Base-by-base conservation (phyloP, 192 early-diverging fungal species). In the Coemansia sp. region DNA sequence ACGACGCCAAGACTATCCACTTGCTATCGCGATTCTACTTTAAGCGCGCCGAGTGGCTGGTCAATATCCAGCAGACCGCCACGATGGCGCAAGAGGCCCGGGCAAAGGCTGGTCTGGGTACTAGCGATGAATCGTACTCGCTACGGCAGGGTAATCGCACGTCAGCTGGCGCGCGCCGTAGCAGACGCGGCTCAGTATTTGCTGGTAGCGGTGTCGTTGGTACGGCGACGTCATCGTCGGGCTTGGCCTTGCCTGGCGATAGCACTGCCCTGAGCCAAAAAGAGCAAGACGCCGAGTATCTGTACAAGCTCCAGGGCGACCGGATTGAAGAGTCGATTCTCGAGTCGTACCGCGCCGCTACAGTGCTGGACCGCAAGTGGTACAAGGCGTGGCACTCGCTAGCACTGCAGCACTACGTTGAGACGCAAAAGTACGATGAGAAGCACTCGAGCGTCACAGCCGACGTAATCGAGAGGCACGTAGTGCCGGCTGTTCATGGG, bases 301-400 rank as follows among this genome's bases (percentile, higher is more conserved):
- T 76, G 32, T 76, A 58, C 45, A 61, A 45, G 25, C n/a, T 76
- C 12, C 61, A 69, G 62, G 65, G 64, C 7, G 69, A 69, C 21
- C 51, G 44, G n/a, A 71, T 78, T 23, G 57, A 74, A n/a, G 68
- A 70, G 45, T 34, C 92, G 46, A 96, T 97, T 32, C 68, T 97
- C 53, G 72, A 87, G 59, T 94, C 93, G 5, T 94, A 93, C 71
- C 78, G 86, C 1, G 89, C 93, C 25, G 96, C 97, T 0, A 95
- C 94, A 9, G 88, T 92, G 38, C 89, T 93, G 82, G 95, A 97
- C 75, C 85, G 86, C 74, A 87, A 93, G 46, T 97, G 94, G 93
- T 97, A 99, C 85, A 98, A 90, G 64, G 96, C 95, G 17, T 99
- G 96, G 95, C 97, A 99, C 69, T 88, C 93, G 15, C 96, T 95